Evolutionary conservation across 176 grass and related monocot genomes (phyloP).

Genomic region (Paspalum vaginatum): DNA sequence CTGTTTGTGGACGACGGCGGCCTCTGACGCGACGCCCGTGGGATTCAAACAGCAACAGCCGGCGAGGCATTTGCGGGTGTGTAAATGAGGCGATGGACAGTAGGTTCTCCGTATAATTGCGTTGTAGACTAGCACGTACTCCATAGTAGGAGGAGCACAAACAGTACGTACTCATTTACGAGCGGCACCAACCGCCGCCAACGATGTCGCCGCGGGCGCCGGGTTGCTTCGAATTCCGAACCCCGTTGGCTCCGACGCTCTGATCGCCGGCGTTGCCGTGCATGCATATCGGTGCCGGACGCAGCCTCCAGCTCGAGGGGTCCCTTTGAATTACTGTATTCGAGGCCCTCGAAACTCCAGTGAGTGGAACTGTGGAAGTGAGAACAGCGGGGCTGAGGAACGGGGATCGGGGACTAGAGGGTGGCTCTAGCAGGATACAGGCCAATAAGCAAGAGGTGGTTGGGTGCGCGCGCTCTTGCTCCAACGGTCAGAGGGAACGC

Average conservation of each 20-base stretch:
- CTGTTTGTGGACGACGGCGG: constrained; percentile 24
- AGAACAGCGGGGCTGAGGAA: too few relatives aligned
- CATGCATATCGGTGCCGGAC: background rate
- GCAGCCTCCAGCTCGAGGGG: too few relatives aligned
- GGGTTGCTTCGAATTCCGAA: constrained; percentile 10
- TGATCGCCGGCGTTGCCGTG: background rate
- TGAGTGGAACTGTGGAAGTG: too few relatives aligned
- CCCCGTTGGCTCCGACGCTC: constrained; percentile 7
- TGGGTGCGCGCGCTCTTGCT: constrained; percentile 22
- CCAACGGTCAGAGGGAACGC: constrained; percentile 31
- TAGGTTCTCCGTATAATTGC: constrained; percentile 32
- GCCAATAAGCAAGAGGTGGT: background rate
- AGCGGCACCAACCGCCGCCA: background rate
- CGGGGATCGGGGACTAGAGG: too few relatives aligned
- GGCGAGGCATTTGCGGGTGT: background rate
- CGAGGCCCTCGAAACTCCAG: too few relatives aligned
- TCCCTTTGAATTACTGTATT: background rate
- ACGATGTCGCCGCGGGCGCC: background rate
- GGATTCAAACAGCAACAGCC: background rate
- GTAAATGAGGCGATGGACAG: background rate
- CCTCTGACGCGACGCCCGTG: background rate
- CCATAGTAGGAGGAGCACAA: background rate
- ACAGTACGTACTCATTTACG: constrained; percentile 42
- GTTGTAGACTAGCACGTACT: background rate
- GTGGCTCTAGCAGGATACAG: too few relatives aligned